A percentile compares a stretch with the other conserved stretches of the same genome.
These are phyloP conservation scores for Boletus rex-veris DNA, from an alignment of 768 basidiomycete genomes.

Conservation along the genomic window DNA sequence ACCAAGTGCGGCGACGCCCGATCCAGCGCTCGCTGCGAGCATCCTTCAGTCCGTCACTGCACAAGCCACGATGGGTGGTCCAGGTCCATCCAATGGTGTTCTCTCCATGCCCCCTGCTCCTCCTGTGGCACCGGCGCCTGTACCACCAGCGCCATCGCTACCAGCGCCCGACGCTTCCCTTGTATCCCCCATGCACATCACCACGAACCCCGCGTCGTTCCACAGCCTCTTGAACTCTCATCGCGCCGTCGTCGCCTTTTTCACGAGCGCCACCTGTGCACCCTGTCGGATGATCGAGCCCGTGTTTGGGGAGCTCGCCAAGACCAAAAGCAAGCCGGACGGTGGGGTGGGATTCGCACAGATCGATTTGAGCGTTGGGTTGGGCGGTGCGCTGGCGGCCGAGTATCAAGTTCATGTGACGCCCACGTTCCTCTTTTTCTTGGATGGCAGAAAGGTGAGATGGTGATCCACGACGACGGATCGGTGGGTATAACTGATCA, in stretches of 20 bases:
- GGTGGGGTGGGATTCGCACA: slow-evolving; percentile 72
- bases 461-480: neutral
- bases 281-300: slow-evolving; percentile 86
- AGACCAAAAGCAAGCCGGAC: slow-evolving; percentile 48
- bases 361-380: slow-evolving; percentile 73
- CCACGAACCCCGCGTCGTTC: slow-evolving; percentile 75
- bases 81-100: neutral
- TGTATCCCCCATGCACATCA: slow-evolving; percentile 61
- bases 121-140: slow-evolving; percentile 6
- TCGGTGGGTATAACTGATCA: neutral
- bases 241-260: slow-evolving; percentile 74
- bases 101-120: neutral
- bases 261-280: slow-evolving; percentile 71
- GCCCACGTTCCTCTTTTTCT: slow-evolving; percentile 88
- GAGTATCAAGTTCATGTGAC: slow-evolving; percentile 71
- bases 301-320: slow-evolving; percentile 73
- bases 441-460: slow-evolving; percentile 67
- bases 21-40: slow-evolving; percentile 49
- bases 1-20: slow-evolving; percentile 32
- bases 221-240: slow-evolving; percentile 60
- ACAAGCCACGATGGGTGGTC: slow-evolving; percentile 39
- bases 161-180: slow-evolving; percentile 43
- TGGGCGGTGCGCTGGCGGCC: slow-evolving; percentile 55
- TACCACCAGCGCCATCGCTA: slow-evolving; percentile 23
- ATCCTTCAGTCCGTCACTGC: slow-evolving; percentile 56